These are phyloP conservation scores for Cystobasidium pallidum DNA, from an alignment of 1,284 basidiomycete genomes.

Conservation along the genomic window DNA sequence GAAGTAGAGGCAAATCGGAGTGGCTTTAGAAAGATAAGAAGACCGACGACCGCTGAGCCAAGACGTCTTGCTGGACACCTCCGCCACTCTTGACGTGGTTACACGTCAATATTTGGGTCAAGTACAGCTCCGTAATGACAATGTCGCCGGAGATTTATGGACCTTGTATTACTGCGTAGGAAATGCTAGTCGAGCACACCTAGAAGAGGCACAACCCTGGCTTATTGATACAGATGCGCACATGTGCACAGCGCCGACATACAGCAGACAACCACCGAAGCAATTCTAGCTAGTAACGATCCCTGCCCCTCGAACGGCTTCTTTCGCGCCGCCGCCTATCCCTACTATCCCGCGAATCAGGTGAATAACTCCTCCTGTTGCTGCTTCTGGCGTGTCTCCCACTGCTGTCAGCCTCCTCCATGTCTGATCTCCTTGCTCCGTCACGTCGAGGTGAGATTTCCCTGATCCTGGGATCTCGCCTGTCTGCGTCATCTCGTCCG, in stretches of 20 bases:
- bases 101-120: constrained; percentile 13
- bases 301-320: constrained; percentile 1
- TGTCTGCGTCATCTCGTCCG: neutral
- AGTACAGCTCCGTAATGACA: neutral
- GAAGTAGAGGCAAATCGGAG: neutral
- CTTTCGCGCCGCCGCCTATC: constrained; percentile 8
- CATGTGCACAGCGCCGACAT: no score
- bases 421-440: neutral
- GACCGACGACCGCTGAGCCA: neutral
- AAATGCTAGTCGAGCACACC: no score
- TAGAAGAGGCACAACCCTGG: no score
- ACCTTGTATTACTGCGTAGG: no score
- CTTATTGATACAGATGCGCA: no score
- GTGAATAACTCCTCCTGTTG: constrained; percentile 4
- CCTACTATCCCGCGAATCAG: neutral
- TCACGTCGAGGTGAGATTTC: neutral
- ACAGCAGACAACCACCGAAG: no score
- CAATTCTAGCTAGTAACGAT: neutral
- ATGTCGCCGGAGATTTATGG: no score
- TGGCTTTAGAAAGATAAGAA: neutral
- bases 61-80: neutral
- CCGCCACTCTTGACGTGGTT: neutral
- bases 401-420: neutral
- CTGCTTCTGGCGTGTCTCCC: neutral
- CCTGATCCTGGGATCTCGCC: neutral